Conservation (phyloP, 2,329 filamentous ascomycete genomes). For the Trichoderma endophyticum region DNA sequence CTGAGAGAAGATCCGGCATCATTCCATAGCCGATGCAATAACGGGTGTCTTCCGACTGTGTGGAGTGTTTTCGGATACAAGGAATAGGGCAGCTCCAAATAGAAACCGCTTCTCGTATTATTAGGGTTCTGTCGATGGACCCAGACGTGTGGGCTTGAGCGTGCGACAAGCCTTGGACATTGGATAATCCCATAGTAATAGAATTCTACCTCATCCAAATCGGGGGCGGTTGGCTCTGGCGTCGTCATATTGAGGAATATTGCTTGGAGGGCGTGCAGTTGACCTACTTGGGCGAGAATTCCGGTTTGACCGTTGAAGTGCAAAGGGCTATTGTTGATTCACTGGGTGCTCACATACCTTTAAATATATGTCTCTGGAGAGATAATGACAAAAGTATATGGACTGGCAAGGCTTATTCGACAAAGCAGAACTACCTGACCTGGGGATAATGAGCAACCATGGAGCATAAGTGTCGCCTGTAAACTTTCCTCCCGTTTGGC, state of each 20-base stretch:
- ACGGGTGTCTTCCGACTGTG: background rate
- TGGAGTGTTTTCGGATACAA: background rate
- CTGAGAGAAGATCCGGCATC: background rate
- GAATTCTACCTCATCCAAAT: background rate
- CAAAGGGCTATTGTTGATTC: no score
- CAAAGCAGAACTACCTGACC: no score
- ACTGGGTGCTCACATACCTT: fast-evolving
- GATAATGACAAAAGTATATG: no score
- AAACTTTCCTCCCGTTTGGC: no score
- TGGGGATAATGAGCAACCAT: no score
- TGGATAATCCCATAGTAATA: background rate
- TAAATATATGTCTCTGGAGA: no score
- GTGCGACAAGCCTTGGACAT: background rate
- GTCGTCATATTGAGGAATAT: background rate
- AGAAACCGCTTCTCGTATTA: background rate
- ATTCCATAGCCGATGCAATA: background rate
- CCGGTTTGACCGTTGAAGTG: no score
- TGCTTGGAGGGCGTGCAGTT: background rate
- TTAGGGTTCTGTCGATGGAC: background rate
- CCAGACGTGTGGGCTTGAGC: background rate
- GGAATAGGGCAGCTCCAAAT: background rate
- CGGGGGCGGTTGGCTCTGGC: background rate
- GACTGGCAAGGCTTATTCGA: no score
- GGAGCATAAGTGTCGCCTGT: no score
- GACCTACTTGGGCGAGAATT: no score